phyloP scores from a whole-genome alignment of 2,329 filamentous ascomycete genomes.

The Westerdykella ornata region DNA sequence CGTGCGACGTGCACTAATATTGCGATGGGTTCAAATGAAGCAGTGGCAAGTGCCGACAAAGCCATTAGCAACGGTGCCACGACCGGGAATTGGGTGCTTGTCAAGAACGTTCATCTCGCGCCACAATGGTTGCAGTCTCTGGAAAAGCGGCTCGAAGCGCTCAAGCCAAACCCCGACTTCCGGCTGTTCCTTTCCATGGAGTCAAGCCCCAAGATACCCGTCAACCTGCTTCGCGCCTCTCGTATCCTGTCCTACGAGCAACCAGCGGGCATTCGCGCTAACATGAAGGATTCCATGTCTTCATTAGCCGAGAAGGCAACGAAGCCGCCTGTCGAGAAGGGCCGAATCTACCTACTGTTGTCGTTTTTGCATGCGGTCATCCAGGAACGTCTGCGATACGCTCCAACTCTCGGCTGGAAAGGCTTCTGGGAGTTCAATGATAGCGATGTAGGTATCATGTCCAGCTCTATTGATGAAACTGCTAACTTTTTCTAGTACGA shows the following conservation, averaged over 20 bases:
- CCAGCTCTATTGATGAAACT: slow-evolving; percentile 4
- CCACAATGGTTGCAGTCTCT: slow-evolving; percentile 95
- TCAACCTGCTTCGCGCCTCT: slow-evolving; percentile 88
- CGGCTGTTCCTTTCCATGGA: slow-evolving; percentile 97
- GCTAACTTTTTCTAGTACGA: slow-evolving; percentile 63
- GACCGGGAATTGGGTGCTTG: slow-evolving; percentile 87
- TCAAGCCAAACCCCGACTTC: slow-evolving; percentile 91
- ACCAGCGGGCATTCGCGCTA: slow-evolving; percentile 89
- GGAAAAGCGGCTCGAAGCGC: slow-evolving; percentile 90
- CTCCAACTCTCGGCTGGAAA: slow-evolving; percentile 92
- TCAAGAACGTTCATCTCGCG: slow-evolving; percentile 98
- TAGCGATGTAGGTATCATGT: slow-evolving; percentile 72
- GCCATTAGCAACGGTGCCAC: slow-evolving; percentile 89
- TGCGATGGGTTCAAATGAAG: slow-evolving; percentile 97
- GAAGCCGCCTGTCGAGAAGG: slow-evolving; percentile 84
- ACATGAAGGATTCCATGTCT: slow-evolving; percentile 96
- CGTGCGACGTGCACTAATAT: slow-evolving; percentile 87
- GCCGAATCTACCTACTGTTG: slow-evolving; percentile 80
- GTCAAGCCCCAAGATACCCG: slow-evolving; percentile 90
- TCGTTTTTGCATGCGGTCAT: slow-evolving; percentile 94
- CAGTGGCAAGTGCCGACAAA: slow-evolving; percentile 85
- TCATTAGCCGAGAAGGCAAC: slow-evolving; percentile 68
- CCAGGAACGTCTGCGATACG: slow-evolving; percentile 89
- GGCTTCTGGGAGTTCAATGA: slow-evolving; percentile 99
- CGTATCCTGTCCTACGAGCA: slow-evolving; percentile 97